These are phyloP conservation scores for Russula lepida DNA, from an alignment of 768 basidiomycete genomes.

Conservation along the genomic window DNA sequence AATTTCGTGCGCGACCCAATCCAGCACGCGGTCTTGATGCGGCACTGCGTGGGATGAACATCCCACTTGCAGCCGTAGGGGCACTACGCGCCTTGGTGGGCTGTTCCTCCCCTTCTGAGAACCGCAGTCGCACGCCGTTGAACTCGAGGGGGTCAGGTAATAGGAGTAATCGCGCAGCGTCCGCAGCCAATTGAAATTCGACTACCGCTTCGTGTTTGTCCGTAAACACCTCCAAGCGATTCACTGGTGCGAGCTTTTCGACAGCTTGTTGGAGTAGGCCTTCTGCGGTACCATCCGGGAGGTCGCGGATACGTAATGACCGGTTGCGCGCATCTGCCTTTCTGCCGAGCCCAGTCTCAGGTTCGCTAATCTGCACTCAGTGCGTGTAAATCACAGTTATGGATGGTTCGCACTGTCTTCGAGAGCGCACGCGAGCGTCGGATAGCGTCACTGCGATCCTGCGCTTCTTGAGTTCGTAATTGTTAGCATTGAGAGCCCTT, in stretches of 20 bases:
- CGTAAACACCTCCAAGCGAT: slow-evolving; percentile 66
- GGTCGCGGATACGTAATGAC: slow-evolving; percentile 65
- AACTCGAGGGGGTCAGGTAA: slow-evolving; percentile 64
- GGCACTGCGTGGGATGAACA: slow-evolving; percentile 64
- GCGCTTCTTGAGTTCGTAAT: slow-evolving; percentile 82
- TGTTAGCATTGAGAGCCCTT: slow-evolving; percentile 71
- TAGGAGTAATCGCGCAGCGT: slow-evolving; percentile 73
- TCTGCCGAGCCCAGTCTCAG: slow-evolving; percentile 52
- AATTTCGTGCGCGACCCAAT: slow-evolving; percentile 49
- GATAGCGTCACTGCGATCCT: slow-evolving; percentile 83
- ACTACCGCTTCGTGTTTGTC: slow-evolving; percentile 53
- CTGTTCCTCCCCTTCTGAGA: slow-evolving; percentile 47
- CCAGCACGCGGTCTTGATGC: slow-evolving; percentile 64
- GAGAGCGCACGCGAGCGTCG: slow-evolving; percentile 45
- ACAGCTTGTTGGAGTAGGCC: slow-evolving; percentile 84
- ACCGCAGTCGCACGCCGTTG: slow-evolving; percentile 47
- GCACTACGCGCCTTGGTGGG: slow-evolving; percentile 26
- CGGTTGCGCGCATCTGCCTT: slow-evolving; percentile 53
- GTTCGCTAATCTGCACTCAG: slow-evolving; percentile 16
- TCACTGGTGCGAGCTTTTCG: slow-evolving; percentile 65
- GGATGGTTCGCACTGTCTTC: slow-evolving; percentile 23
- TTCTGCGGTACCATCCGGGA: slow-evolving; percentile 77
- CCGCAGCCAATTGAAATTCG: slow-evolving; percentile 60
- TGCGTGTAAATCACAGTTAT: not conserved
- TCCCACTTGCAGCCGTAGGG: slow-evolving; percentile 34